phyloP scores from a whole-genome alignment of 352 stramenopile species.

The Pythium dissotocum region DNA sequence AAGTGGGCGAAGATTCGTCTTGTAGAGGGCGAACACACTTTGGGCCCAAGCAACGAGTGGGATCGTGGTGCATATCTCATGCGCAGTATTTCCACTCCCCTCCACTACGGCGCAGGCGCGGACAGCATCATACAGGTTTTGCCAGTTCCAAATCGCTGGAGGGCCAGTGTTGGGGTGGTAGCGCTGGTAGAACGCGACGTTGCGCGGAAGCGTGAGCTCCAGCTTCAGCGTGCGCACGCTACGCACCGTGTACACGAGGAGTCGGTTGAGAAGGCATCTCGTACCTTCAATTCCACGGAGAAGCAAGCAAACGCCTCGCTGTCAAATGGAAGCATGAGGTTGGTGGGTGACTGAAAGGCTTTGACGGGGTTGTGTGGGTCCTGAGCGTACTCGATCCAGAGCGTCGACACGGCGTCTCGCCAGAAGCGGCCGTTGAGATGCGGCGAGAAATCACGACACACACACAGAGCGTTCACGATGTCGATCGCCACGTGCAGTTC shows the following conservation, averaged over 20 bases:
- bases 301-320: not conserved
- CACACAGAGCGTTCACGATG: conserved; percentile 6
- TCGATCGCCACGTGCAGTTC: conserved; percentile 5
- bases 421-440: conserved; percentile 5
- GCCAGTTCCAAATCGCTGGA: not conserved
- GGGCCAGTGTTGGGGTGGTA: too few species aligned
- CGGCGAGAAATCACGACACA: not conserved
- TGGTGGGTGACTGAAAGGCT: not conserved
- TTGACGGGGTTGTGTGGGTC: not conserved
- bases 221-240: not conserved
- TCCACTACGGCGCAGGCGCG: not conserved
- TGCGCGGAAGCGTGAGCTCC: not conserved
- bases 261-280: not conserved
- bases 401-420: not conserved
- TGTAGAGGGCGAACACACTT: not conserved
- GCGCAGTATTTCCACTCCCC: not conserved
- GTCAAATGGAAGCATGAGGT: not conserved
- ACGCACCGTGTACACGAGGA: not conserved
- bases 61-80: not conserved
- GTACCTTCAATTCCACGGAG: not conserved
- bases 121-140: not conserved
- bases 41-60: too few species aligned
- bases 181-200: not conserved
- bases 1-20: not conserved
- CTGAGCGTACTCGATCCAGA: not conserved